Conservation (phyloP, 2,329 filamentous ascomycete genomes). For the Talaromyces sp. region DNA sequence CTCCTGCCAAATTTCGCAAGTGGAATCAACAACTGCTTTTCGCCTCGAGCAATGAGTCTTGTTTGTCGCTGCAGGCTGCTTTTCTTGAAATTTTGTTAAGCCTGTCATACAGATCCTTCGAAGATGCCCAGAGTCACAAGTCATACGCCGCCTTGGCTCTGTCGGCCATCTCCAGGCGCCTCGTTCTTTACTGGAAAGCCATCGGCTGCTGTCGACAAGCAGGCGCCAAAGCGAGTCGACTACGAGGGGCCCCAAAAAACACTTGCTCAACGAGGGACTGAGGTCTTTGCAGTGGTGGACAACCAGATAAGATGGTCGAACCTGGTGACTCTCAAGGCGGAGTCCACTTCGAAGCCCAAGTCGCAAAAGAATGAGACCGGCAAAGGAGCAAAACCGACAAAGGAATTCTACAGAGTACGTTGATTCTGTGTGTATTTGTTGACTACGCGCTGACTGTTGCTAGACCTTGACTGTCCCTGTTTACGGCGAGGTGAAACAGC, state of each 20-base stretch:
- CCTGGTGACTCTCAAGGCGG: conserved; percentile 69
- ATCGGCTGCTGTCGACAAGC: conserved; percentile 30
- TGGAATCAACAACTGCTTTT: background rate
- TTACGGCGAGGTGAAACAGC: conserved; percentile 75
- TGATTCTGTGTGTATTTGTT: background rate
- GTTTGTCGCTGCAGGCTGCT: background rate
- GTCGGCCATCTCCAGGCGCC: conserved; percentile 68
- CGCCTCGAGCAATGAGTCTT: background rate
- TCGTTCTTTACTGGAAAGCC: conserved; percentile 62
- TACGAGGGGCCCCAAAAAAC: conserved; percentile 48
- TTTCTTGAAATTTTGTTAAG: background rate
- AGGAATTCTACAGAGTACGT: conserved; percentile 23
- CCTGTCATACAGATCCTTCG: background rate
- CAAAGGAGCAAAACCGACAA: conserved; percentile 28
- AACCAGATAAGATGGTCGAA: conserved; percentile 91
- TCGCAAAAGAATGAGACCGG: conserved; percentile 24
- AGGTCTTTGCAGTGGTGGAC: conserved; percentile 82
- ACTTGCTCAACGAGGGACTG: conserved; percentile 74
- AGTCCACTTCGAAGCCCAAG: conserved; percentile 38
- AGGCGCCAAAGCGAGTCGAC: conserved; percentile 19
- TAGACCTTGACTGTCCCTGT: conserved; percentile 72
- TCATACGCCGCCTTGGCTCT: conserved; percentile 84
- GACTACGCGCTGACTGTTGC: conserved; percentile 9
- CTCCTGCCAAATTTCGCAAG: background rate
- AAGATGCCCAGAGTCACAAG: conserved; percentile 79